Base-by-base conservation (phyloP, 805 yeast genomes). In the Sungouiozyma intestinalis region DNA sequence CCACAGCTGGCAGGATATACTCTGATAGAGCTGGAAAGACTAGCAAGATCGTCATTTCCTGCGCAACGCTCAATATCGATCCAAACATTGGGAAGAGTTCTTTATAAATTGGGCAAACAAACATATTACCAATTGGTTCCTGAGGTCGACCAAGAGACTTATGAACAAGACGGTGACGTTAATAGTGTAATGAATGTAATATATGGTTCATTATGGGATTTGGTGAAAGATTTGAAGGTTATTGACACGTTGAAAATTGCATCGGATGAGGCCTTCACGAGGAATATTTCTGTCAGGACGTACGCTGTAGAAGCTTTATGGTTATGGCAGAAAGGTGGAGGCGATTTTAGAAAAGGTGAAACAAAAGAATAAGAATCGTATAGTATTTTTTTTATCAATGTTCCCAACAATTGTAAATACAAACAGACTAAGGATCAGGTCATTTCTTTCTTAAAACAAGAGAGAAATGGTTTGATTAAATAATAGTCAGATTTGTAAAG, bases 1-100 rank as follows among this genome's bases (percentile, higher is more conserved):
- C 96, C 97, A 0, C 78, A 79, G 36, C 68, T 88, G 40, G 95
- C 97, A 0, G 99, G 99, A 0, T 92, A 92, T 60, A 88, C 97
- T 0, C 58, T 92, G 18, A 68, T 76, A 0, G 99, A 92, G 57
- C 68, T 92, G 40, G 81, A 82, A 1, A 92, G 82, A 50, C 70
- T 85, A 38, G 66, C 87, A 3, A 69, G 95, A 48, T 85, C 95
- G 2, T 75, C 81, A 1, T 76, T 81, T 42, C 77, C 94, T 1
- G 79, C 94, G 0, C 99, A 92, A 63, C 68, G 97, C 38, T 77
- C 92, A 46, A 72, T 92, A 11, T 86, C 96, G 6, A 79, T 88
- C 29, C 85, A 84, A 56, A 84, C 92, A 7, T 52, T 87, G 35
- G 99, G 99, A 3, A 71, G 98, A 46, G 76, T 92, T 1, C 66